A percentile compares a stretch with the other conserved stretches of the same genome.
These are phyloP conservation scores for Exophiala aquamarina DNA, from an alignment of 2,329 filamentous ascomycete species.

Conservation along the genomic window DNA sequence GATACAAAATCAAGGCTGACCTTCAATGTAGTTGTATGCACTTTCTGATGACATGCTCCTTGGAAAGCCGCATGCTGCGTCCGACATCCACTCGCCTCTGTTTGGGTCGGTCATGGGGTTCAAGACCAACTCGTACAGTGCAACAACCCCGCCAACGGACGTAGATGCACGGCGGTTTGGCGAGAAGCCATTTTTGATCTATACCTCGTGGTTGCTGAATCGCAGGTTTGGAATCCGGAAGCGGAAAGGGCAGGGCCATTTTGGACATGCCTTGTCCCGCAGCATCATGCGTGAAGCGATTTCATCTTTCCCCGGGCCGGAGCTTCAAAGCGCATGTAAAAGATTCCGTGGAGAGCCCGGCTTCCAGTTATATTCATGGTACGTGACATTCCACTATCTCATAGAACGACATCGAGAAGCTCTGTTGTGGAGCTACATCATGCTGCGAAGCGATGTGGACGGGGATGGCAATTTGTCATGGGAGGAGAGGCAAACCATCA, in stretches of 20 bases:
- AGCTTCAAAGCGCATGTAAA: constrained; percentile 21
- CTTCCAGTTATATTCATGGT: constrained; percentile 24
- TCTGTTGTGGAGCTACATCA: constrained; percentile 23
- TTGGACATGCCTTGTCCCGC: constrained; percentile 19
- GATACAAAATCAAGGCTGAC: constrained; percentile 5
- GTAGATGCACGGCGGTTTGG: constrained; percentile 20
- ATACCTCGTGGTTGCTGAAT: constrained; percentile 24
- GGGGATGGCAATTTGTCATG: constrained; percentile 19
- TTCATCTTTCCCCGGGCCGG: constrained; percentile 19
- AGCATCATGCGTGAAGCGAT: constrained; percentile 24
- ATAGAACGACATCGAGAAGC: constrained; percentile 22
- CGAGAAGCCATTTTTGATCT: constrained; percentile 24
- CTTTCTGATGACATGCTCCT: constrained; percentile 25
- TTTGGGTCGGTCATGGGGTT: constrained; percentile 24
- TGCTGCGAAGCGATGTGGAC: constrained; percentile 20
- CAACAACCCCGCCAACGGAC: constrained; percentile 15
- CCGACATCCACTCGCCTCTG: constrained; percentile 21
- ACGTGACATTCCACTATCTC: constrained; percentile 21
- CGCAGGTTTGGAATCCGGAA: constrained; percentile 21
- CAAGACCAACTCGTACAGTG: constrained; percentile 23
- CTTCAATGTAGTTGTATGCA: constrained; percentile 14
- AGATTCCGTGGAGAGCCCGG: constrained; percentile 22
- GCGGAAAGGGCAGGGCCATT: constrained; percentile 24
- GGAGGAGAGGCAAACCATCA: constrained; percentile 18
- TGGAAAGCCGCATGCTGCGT: constrained; percentile 13